These are phyloP conservation scores for Nicotiana knightiana DNA, from an alignment of 257 asterid species.

Conservation along the genomic window DNA sequence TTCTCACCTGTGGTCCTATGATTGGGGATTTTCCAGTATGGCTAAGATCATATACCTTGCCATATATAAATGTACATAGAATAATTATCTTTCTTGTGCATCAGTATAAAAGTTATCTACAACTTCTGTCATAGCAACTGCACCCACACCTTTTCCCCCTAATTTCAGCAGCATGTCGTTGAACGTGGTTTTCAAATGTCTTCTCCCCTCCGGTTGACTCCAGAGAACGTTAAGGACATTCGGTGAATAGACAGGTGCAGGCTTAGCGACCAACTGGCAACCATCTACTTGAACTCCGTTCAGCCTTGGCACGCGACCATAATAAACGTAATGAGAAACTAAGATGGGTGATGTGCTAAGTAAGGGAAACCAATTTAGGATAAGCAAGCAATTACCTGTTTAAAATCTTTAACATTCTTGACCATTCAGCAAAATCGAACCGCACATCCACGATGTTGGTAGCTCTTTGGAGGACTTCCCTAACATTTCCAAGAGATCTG, in stretches of 20 bases:
- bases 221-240: slow-evolving; percentile 43
- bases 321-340: slow-evolving; percentile 8
- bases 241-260: slow-evolving; percentile 50
- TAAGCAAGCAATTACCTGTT: slow-evolving; percentile 37
- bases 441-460: slow-evolving; percentile 21
- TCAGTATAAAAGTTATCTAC: slow-evolving; percentile 17
- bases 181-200: slow-evolving; percentile 25
- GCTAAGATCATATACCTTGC: background rate
- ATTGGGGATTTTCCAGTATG: background rate
- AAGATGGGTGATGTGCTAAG: background rate
- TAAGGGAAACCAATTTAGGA: background rate
- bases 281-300: slow-evolving; percentile 34
- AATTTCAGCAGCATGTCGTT: slow-evolving; percentile 27
- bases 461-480: rapidly evolving
- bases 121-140: slow-evolving; percentile 16
- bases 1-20: background rate
- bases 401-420: slow-evolving; percentile 51
- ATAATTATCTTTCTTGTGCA: background rate
- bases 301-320: slow-evolving; percentile 26
- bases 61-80: background rate
- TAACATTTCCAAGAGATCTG: slow-evolving; percentile 29
- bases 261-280: slow-evolving; percentile 35
- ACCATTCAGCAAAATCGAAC: slow-evolving; percentile 49
- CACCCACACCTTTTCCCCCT: background rate
- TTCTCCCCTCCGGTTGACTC: slow-evolving; percentile 45